phyloP scores from a whole-genome alignment of 345 rosid genomes.

The Populus euphratica region DNA sequence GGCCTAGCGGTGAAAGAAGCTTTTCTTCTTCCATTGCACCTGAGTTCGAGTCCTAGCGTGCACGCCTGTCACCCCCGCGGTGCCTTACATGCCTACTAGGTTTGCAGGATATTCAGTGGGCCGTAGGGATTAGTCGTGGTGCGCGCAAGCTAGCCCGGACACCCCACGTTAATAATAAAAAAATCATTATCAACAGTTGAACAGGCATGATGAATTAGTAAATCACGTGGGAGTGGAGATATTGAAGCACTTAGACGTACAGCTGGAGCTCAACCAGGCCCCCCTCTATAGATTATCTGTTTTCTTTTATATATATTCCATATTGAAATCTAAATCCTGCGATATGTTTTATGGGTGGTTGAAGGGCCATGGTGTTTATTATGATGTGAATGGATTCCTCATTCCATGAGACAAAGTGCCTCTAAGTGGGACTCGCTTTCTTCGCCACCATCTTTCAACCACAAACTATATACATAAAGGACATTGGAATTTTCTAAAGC shows the following conservation, averaged over 20 bases:
- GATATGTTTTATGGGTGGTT: slow-evolving; percentile 17
- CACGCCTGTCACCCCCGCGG: too few species aligned
- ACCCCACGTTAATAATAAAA: too few species aligned
- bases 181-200: neutral
- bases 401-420: slow-evolving; percentile 27
- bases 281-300: neutral
- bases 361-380: slow-evolving; percentile 2
- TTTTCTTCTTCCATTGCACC: too few species aligned
- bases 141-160: too few species aligned
- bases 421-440: slow-evolving; percentile 36
- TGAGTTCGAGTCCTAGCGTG: too few species aligned
- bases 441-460: slow-evolving; percentile 9
- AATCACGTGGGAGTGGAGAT: neutral
- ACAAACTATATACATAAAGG: neutral
- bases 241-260: neutral
- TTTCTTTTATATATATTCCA: neutral
- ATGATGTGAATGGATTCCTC: slow-evolving; percentile 9
- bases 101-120: too few species aligned
- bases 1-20: too few species aligned
- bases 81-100: too few species aligned
- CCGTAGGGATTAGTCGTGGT: too few species aligned
- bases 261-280: neutral
- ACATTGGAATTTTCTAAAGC: slow-evolving; percentile 7
- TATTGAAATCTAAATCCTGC: neutral
- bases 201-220: neutral